A percentile compares a stretch with the other conserved stretches of the same genome.
phyloP scores from a whole-genome alignment of 2,329 filamentous ascomycete genomes.

The Gremmenia infestans region DNA sequence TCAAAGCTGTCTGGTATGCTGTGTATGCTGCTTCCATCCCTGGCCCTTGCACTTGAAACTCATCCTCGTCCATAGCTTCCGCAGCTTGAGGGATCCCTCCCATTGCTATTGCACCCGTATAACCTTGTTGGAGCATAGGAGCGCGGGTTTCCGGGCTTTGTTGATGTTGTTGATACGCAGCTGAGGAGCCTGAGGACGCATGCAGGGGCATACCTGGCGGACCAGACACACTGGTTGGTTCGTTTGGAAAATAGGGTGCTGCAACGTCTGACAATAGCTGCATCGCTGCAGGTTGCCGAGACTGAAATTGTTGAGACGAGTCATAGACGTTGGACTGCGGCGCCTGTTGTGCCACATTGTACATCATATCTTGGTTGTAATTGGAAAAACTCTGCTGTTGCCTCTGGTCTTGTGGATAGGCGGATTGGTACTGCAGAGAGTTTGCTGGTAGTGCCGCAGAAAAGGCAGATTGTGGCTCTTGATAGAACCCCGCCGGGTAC shows the following conservation, averaged over 20 bases:
- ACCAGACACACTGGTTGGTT: constrained; percentile 57
- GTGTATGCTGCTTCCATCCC: constrained; percentile 63
- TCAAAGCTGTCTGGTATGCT: constrained; percentile 56
- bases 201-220: constrained; percentile 50
- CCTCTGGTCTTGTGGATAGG: constrained; percentile 47
- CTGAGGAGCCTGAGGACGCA: constrained; percentile 46
- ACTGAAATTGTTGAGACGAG: constrained; percentile 63
- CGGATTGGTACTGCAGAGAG: constrained; percentile 34
- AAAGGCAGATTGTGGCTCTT: constrained; percentile 48
- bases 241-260: constrained; percentile 70
- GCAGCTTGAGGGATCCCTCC: constrained; percentile 41
- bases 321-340: constrained; percentile 67
- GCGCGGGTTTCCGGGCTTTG: constrained; percentile 49
- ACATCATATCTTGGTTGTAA: constrained; percentile 69
- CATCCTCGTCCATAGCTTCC: constrained; percentile 52
- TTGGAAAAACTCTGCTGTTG: constrained; percentile 48
- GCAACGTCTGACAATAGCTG: constrained; percentile 70
- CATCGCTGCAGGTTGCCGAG: constrained; percentile 70
- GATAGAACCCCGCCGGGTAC: constrained; percentile 57
- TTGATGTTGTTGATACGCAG: constrained; percentile 54
- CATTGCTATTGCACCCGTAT: constrained; percentile 44
- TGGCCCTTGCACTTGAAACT: constrained; percentile 47
- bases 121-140: constrained; percentile 50
- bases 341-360: constrained; percentile 65
- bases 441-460: constrained; percentile 32